Evolutionary conservation across 768 basidiomycete species (phyloP), one percentile per base, ranked within the genome.

Genomic region (Leccinum rimulosum): DNA sequence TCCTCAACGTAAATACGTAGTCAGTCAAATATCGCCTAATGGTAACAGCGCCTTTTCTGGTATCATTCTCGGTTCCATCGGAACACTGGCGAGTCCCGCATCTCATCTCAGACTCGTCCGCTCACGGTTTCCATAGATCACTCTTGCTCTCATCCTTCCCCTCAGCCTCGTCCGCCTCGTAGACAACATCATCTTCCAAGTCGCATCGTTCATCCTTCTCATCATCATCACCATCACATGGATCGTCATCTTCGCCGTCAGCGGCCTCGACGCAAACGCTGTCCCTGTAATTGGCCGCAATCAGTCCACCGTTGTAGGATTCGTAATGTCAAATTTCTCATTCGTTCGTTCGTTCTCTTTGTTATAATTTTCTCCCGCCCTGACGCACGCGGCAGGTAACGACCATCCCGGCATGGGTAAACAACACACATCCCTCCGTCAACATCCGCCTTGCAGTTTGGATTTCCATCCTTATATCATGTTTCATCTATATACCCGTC

Each of bases 351-450:
- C 28, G 27, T 8, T 3, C 48, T n/a, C 40, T 4, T 38, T 31
- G 0, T 4, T 12, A 8, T 25, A 25, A 25, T 2, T 14, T 3
- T 17, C 35, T 22, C 33, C 15, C 0, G 1, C 19, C 40, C 28
- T 43, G 22, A 59, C 27, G 6, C 8, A 4, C 5, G 25, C 7
- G 3, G 47, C 14, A 68, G 67, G 65, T 68, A 17, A 67, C 56
- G 19, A 68, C 68, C 38, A 53, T 69, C 38, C 68, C 67, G 3
- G 63, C 67, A 17, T 68, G 67, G 67, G 68, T 68, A 9, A 68
- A 68, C 3, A 68, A 68, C 28, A 64, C 55, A 12, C 68, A 67
- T 36, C 55, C 67, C 1, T 61, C 63, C 3, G 65, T 68, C 59
- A 60, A 68, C 35, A 61, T 69, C 38, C 65, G 62, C 45, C 59